phyloP scores from a whole-genome alignment of 768 basidiomycete species.

The Lactarius trivialis region DNA sequence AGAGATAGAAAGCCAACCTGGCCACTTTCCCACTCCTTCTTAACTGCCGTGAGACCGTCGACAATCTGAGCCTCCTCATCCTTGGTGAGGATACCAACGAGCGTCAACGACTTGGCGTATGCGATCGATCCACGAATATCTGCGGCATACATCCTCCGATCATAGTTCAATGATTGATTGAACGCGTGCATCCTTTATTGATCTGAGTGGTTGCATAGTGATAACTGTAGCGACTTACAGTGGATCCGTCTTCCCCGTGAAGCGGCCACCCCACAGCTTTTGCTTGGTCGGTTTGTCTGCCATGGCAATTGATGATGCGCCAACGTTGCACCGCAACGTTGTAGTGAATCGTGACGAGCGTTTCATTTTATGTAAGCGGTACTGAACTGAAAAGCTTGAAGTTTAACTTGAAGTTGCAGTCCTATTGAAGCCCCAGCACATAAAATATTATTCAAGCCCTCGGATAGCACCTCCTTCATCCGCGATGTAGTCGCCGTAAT shows the following conservation, averaged over 20 bases:
- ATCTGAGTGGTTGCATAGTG: constrained; percentile 6
- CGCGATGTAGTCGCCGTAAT: too few relatives aligned
- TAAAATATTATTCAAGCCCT: too few relatives aligned
- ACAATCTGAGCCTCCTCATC: constrained; percentile 71
- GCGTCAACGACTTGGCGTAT: constrained; percentile 81
- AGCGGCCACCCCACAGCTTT: constrained; percentile 85
- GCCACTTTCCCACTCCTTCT: constrained; percentile 79
- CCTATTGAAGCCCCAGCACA: too few relatives aligned
- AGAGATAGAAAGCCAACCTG: constrained; percentile 41
- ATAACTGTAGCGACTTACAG: constrained; percentile 41
- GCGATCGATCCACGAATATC: constrained; percentile 95
- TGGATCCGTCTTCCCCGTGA: constrained; percentile 83
- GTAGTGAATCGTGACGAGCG: too few relatives aligned
- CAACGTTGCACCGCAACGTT: neutral
- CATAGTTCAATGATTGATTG: constrained; percentile 94
- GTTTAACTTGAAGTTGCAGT: too few relatives aligned
- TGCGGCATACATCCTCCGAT: constrained; percentile 86
- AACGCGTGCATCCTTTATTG: constrained; percentile 85
- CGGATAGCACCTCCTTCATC: too few relatives aligned
- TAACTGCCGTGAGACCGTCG: constrained; percentile 67
- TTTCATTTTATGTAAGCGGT: too few relatives aligned
- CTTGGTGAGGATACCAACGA: constrained; percentile 71
- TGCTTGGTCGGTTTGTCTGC: constrained; percentile 46
- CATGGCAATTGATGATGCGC: constrained; percentile 25
- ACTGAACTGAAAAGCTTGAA: too few relatives aligned